These are phyloP conservation scores for Coemansia sp. DNA, from an alignment of 192 early-diverging fungal genomes.

Conservation along the genomic window DNA sequence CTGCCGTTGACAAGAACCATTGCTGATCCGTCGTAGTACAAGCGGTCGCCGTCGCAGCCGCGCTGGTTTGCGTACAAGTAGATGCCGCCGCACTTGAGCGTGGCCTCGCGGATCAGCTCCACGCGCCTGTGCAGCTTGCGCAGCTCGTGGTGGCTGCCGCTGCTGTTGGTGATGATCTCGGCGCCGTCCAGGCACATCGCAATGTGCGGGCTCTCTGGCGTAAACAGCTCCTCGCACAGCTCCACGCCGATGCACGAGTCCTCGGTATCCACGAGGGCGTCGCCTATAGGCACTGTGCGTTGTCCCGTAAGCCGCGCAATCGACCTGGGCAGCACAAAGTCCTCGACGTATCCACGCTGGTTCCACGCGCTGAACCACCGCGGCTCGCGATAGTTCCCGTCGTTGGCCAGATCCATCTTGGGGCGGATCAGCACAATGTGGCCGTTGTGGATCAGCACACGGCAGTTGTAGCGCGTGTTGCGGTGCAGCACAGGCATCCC, in stretches of 20 bases:
- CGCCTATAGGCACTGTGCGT: constrained; percentile 80
- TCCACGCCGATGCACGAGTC: constrained; percentile 94
- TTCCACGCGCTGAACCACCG: constrained; percentile 94
- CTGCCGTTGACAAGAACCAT: constrained; percentile 91
- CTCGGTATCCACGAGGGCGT: constrained; percentile 80
- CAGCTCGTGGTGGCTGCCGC: constrained; percentile 96
- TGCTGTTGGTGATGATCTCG: constrained; percentile 95
- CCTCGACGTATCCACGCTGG: constrained; percentile 65
- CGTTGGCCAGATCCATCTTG: constrained; percentile 95
- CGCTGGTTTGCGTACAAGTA: constrained; percentile 97
- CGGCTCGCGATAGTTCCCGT: constrained; percentile 97
- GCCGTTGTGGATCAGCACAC: constrained; percentile 80
- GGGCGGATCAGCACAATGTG: constrained; percentile 93
- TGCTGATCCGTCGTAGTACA: constrained; percentile 96
- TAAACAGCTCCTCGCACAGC: constrained; percentile 97
- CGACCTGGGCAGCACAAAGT: constrained; percentile 78
- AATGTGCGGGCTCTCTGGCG: constrained; percentile 94
- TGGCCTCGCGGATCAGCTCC: constrained; percentile 88
- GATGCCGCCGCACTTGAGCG: constrained; percentile 89
- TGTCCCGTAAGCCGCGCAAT: constrained; percentile 84
- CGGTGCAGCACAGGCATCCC: constrained; percentile 97
- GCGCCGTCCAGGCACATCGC: constrained; percentile 91
- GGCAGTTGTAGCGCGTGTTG: constrained; percentile 94
- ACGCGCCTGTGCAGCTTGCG: constrained; percentile 86
- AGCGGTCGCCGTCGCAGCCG: constrained; percentile 97